Percentiles rank a stretch among this genome's conserved stretches.
These are phyloP conservation scores for Nicotiana paniculata DNA, from an alignment of 257 asterid genomes.

Conservation along the genomic window DNA sequence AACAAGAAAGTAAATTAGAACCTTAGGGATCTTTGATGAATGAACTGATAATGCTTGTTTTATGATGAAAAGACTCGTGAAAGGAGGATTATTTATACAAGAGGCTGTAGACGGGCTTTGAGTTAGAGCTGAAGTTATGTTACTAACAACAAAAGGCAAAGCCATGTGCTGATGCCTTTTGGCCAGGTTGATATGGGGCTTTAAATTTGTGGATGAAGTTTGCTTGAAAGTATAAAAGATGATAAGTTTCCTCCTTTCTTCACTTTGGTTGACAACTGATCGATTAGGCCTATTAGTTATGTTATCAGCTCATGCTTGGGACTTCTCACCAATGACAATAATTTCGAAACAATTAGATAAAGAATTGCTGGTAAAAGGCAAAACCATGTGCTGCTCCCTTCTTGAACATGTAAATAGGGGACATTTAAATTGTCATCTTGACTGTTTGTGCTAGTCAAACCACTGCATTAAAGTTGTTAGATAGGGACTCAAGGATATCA, in stretches of 20 bases:
- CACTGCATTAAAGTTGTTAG: background rate
- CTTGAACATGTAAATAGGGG: background rate
- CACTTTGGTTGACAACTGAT: background rate
- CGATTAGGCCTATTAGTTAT: too few relatives aligned
- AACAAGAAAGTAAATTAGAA: background rate
- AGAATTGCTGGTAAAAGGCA: background rate
- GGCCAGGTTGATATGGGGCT: background rate
- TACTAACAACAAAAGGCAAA: background rate
- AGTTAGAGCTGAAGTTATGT: background rate
- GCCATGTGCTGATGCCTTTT: background rate
- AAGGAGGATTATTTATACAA: background rate
- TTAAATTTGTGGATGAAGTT: background rate
- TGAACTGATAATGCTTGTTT: background rate
- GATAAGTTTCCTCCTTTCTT: background rate
- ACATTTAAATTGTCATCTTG: background rate
- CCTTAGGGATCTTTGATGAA: background rate
- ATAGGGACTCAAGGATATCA: background rate
- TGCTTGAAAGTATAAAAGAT: background rate
- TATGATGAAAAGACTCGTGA: background rate
- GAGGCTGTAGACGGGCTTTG: background rate
- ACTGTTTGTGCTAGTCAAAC: background rate
- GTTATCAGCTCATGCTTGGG: background rate
- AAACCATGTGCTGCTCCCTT: background rate
- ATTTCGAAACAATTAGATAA: background rate
- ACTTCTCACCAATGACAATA: background rate